Evolutionary conservation across 129 eudicot species (phyloP), one percentile per base, ranked within the genome.

Genomic region (Glebionis coronaria): DNA sequence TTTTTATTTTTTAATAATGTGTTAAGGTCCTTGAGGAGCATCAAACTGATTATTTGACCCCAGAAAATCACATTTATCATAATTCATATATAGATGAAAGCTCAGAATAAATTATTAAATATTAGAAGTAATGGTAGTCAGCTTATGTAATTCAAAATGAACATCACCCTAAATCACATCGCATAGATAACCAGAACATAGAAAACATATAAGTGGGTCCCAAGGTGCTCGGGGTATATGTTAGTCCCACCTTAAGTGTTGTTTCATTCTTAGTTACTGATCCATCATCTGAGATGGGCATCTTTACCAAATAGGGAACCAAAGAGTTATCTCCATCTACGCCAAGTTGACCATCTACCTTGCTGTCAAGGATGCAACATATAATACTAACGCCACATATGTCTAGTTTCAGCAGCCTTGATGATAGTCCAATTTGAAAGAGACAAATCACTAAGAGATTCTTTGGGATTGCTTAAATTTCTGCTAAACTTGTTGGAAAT

Each of bases 261-360:
- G 61, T 50, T 63, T 57, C 71, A 66, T 57, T 80, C 66, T 73
- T 67, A 12, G 67, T 73, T 67, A 56, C 74, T 0, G 85, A 68
- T 21, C 67, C 88, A 47, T 12, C 16, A 47, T 71, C 75, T 4
- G 74, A 50, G 19, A 64, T 45, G 11, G 88, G 80, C 65, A 60
- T 64, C 64, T 82, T 81, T 29, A 88, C 68, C 71, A 82, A 66
- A 76, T 73, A 75, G 9, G 95, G 96, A 14, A 73, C 64, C 25
- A 73, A 53, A 47, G 87, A 76, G 78, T 89, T 84, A 28, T 86
- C 90, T 70, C 87, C 91, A 67, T 68, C 63, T 7, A 63, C 66
- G 76, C 95, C 95, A 69, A 93, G 84, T 77, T 93, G 98, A 67
- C 95, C 90, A 82, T 93, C 98, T 82, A 74, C 69, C 56, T 53